phyloP scores from a whole-genome alignment of 768 basidiomycete genomes.

The Peribolospora kevripleyi region DNA sequence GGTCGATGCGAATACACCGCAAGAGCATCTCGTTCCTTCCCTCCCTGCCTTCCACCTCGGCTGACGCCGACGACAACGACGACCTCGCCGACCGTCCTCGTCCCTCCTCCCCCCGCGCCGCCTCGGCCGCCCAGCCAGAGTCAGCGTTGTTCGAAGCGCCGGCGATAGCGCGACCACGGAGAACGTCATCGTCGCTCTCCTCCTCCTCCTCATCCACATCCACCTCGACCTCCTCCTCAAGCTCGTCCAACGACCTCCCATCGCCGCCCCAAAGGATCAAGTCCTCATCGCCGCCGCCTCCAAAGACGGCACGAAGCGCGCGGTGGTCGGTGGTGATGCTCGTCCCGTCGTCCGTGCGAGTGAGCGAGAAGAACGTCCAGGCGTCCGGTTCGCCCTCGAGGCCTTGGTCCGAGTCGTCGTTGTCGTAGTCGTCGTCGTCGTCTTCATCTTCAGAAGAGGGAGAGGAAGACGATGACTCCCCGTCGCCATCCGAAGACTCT shows the following conservation, averaged over 20 bases:
- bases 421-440: not conserved
- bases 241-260: slow-evolving; percentile 24
- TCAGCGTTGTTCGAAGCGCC: not conserved
- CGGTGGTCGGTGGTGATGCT: slow-evolving; percentile 48
- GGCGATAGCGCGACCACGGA: not conserved
- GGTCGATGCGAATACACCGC: slow-evolving; percentile 50
- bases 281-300: slow-evolving; percentile 35
- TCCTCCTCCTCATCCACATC: slow-evolving; percentile 21
- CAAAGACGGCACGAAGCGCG: slow-evolving; percentile 44
- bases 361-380: slow-evolving; percentile 54
- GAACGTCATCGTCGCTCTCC: slow-evolving; percentile 1
- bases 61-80: not conserved
- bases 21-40: slow-evolving; percentile 14
- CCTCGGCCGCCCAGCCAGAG: not conserved
- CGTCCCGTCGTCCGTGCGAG: slow-evolving; percentile 48
- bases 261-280: slow-evolving; percentile 40
- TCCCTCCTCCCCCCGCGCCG: slow-evolving; percentile 6
- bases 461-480: no score
- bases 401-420: not conserved
- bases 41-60: slow-evolving; percentile 20
- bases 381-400: not conserved
- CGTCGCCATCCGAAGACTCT: no score
- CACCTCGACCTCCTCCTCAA: slow-evolving; percentile 24
- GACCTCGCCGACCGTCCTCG: slow-evolving; percentile 17
- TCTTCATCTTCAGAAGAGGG: not conserved